Evolutionary conservation across 345 rosid species (phyloP), one percentile per base, ranked within the genome.

Genomic region (Bruguiera parviflora): DNA sequence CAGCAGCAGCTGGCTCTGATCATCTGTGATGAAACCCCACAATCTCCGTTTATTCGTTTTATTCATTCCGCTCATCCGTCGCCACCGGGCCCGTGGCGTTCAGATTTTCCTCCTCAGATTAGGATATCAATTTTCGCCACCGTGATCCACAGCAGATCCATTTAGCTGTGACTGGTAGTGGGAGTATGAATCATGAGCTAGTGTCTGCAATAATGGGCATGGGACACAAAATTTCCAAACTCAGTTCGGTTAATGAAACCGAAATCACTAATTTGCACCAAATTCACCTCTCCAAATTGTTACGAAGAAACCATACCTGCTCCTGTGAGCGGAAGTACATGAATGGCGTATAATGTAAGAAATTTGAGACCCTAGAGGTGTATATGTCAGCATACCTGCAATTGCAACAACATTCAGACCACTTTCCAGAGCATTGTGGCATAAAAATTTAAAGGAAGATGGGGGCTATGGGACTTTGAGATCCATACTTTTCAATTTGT

Each of bases 311-410:
- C 27, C 22, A 0, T 81, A 93, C 98, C 98, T 89, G 98, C 78
- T 91, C 94, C 77, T 93, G 95, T 2, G 97, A 89, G 20, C 84
- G 90, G 84, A 93, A 91, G 82, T 91, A 94, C 96, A 91, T 88
- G 86, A 91, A 94, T 10, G 97, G 97, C 1, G 98, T 89, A 72
- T 91, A 91, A 55, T 85, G 81, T 28, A 93, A 90, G 83, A 91
- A 91, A 77, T 91, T 93, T 5, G 97, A 93, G 27, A 93, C 98
- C 80, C 98, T 87, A 0, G 95, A 91, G 5, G 98, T 88, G 66
- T 91, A 93, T 65, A 89, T 93, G 72, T 93, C 98, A 2, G 97
- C 98, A 79, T 93, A 93, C 87, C 96, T 93, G 87, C 73, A 75
- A 64, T 68, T 62, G 55, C 8, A 71, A 63, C 4, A 13, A 22